Evolutionary conservation across 2,329 filamentous ascomycete genomes (phyloP).

Genomic region (Fusarium liriodendri): DNA sequence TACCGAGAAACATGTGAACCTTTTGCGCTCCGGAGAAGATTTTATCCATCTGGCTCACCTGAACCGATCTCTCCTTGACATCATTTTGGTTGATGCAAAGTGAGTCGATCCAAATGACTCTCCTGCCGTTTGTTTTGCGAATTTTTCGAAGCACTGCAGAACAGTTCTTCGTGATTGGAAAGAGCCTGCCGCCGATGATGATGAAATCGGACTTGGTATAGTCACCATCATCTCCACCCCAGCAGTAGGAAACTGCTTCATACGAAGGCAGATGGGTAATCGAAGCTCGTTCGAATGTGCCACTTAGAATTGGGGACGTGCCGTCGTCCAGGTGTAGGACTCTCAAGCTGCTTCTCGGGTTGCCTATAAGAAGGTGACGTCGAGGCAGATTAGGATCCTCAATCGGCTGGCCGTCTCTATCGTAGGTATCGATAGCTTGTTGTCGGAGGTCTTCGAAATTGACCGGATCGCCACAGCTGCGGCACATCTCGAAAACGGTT

Average conservation of each 20-base stretch:
- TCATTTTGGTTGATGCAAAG: background rate
- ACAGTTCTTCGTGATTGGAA: background rate
- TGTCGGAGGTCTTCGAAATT: background rate
- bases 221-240: background rate
- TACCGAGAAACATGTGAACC: background rate
- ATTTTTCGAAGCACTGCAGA: background rate
- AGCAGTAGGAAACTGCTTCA: background rate
- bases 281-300: background rate
- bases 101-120: background rate
- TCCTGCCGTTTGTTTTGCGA: background rate
- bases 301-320: background rate
- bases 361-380: background rate
- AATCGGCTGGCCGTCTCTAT: background rate
- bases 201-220: background rate
- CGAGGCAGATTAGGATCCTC: background rate
- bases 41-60: background rate
- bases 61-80: background rate
- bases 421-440: background rate
- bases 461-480: background rate
- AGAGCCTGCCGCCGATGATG: background rate
- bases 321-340: background rate
- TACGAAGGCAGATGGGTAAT: background rate
- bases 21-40: background rate
- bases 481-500: background rate
- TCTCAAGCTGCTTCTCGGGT: background rate